Conservation (phyloP, 75 land plant species). For the Picea sitchensis region DNA sequence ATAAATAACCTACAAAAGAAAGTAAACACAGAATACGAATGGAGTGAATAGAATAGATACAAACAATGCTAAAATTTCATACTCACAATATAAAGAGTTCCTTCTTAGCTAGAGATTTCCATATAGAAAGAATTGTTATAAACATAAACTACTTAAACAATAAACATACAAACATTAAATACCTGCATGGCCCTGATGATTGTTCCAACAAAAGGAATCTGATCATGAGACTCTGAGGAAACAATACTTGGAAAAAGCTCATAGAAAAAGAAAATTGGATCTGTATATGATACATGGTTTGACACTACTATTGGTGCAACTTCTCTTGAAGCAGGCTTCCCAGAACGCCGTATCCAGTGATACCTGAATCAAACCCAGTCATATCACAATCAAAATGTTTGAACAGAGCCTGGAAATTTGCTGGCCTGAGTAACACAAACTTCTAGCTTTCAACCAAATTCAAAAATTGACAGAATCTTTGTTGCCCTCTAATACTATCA, state of each 20-base stretch:
- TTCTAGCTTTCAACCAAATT: too few species aligned
- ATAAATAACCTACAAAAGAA: slow-evolving; percentile 65
- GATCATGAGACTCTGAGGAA: slow-evolving; percentile 83
- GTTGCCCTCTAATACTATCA: too few species aligned
- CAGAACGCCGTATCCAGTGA: slow-evolving; percentile 92
- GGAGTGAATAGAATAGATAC: not conserved
- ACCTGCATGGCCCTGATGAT: slow-evolving; percentile 99
- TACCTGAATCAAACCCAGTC: slow-evolving; percentile 42
- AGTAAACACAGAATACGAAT: slow-evolving; percentile 4
- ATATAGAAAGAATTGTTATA: too few species aligned
- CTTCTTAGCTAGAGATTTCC: not conserved
- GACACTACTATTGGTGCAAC: slow-evolving; percentile 92
- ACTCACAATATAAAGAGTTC: not conserved
- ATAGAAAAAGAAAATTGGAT: slow-evolving; percentile 93
- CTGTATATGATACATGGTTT: slow-evolving; percentile 91
- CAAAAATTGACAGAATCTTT: too few species aligned
- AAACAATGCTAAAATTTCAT: not conserved
- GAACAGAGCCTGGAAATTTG: too few species aligned
- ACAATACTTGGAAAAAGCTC: slow-evolving; percentile 93
- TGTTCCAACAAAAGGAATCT: slow-evolving; percentile 79
- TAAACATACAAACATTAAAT: not conserved
- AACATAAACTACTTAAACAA: too few species aligned
- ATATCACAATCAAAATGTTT: not conserved
- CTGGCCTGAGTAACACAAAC: too few species aligned
- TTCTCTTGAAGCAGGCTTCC: slow-evolving; percentile 77